These are phyloP conservation scores for Citrullus amarus DNA, from an alignment of 306 rosid genomes.

Conservation along the genomic window DNA sequence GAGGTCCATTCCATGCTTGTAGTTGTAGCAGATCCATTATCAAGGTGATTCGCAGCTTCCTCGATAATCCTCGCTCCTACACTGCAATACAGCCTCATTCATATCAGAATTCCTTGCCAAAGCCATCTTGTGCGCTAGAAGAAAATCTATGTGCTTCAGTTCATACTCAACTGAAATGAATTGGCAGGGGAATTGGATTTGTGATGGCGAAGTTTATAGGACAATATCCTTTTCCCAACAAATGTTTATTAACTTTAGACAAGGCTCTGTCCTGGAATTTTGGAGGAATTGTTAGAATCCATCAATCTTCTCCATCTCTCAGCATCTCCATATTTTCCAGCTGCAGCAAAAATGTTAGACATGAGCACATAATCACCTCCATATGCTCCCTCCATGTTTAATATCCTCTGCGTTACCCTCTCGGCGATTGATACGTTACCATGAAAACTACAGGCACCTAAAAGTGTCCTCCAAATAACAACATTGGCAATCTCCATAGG, in stretches of 20 bases:
- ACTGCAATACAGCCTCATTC: neutral
- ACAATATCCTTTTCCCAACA: neutral
- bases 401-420: conserved; percentile 41
- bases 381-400: conserved; percentile 41
- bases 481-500: conserved; percentile 43
- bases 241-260: conserved; percentile 16
- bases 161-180: neutral
- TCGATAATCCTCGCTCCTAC: neutral
- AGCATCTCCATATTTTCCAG: conserved; percentile 53
- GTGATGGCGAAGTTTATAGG: neutral
- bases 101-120: neutral
- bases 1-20: neutral
- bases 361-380: conserved; percentile 80
- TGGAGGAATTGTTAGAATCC: conserved; percentile 34
- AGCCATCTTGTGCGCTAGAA: neutral
- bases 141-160: neutral
- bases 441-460: conserved; percentile 62
- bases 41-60: neutral
- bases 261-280: conserved; percentile 54
- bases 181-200: neutral
- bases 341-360: conserved; percentile 63
- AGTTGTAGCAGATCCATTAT: neutral
- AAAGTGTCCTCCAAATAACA: conserved; percentile 60
- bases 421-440: conserved; percentile 47
- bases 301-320: conserved; percentile 54